Percentiles rank a stretch among this genome's conserved stretches.
phyloP scores from a whole-genome alignment of 1,284 basidiomycete species.

The Anthracocystis walkeri region DNA sequence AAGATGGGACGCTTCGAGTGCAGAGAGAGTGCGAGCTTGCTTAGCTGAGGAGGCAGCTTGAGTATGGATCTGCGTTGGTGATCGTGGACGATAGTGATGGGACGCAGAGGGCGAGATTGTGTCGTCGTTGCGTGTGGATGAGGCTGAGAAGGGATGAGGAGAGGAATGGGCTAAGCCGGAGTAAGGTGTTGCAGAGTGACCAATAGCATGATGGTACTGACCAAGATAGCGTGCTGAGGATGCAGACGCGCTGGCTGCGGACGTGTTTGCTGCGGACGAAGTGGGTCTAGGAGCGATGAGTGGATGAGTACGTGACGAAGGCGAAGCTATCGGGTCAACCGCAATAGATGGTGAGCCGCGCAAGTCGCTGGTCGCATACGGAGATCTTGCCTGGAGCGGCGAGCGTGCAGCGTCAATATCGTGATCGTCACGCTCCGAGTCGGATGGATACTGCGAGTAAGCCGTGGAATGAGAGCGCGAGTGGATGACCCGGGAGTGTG shows the following conservation, averaged over 20 bases:
- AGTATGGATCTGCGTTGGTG: slow-evolving; percentile 16
- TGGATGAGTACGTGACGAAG: slow-evolving; percentile 16
- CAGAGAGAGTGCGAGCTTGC: slow-evolving; percentile 9
- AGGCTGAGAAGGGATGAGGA: slow-evolving; percentile 12
- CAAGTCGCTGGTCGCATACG: slow-evolving; percentile 36
- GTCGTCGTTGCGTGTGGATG: slow-evolving; percentile 14
- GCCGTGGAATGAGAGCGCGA: slow-evolving; percentile 31
- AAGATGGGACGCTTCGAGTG: slow-evolving; percentile 15
- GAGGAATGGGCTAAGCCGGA: slow-evolving; percentile 25
- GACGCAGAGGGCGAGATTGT: slow-evolving; percentile 13
- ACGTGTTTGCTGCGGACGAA: slow-evolving; percentile 8
- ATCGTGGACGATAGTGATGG: slow-evolving; percentile 19
- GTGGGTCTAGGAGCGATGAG: slow-evolving; percentile 17
- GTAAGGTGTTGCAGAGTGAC: slow-evolving; percentile 12
- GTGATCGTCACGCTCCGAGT: slow-evolving; percentile 24
- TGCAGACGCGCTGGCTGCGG: not conserved
- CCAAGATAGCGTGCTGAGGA: slow-evolving; percentile 16
- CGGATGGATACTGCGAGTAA: slow-evolving; percentile 30
- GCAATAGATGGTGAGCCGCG: slow-evolving; percentile 34
- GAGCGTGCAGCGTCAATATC: slow-evolving; percentile 27
- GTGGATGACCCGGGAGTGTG: slow-evolving; percentile 20
- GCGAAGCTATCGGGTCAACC: slow-evolving; percentile 12
- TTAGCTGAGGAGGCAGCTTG: slow-evolving; percentile 13
- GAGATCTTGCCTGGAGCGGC: slow-evolving; percentile 36
- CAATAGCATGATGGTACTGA: slow-evolving; percentile 26